Evolutionary conservation across 371 early-diverging fungal genomes (phyloP).

Genomic region (Neoconidiobolus thromboides): DNA sequence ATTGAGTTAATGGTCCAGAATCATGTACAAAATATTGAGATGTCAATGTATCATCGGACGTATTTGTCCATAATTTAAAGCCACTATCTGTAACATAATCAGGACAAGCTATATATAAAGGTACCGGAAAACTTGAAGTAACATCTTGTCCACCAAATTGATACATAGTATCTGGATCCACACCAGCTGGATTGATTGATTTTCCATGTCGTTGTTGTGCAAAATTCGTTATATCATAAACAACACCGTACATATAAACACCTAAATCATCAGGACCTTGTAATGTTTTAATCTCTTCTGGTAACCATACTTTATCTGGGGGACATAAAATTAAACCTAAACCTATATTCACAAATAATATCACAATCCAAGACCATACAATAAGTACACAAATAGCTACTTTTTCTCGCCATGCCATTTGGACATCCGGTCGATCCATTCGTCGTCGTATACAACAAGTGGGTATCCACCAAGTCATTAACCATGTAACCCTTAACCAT

Average conservation of each 20-base stretch:
- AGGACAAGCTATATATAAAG: constrained; percentile 31
- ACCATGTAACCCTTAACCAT: constrained; percentile 50
- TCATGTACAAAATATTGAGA: constrained; percentile 12
- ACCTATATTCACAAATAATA: constrained; percentile 35
- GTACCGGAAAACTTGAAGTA: constrained; percentile 44
- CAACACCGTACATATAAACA: constrained; percentile 47
- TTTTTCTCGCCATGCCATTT: constrained; percentile 88
- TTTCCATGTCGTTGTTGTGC: constrained; percentile 22
- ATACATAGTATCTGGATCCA: constrained; percentile 26
- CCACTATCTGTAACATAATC: constrained; percentile 20
- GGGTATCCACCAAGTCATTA: constrained; percentile 61
- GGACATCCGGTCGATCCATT: constrained; percentile 70
- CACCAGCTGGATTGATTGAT: constrained; percentile 16
- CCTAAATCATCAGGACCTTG: constrained; percentile 25
- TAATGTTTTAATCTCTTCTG: constrained; percentile 23
- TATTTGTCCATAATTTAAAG: constrained; percentile 9
- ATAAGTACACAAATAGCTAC: constrained; percentile 59
- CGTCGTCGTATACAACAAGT: constrained; percentile 37
- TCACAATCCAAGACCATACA: constrained; percentile 23
- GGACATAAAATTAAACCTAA: constrained; percentile 33
- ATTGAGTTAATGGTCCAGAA: not conserved
- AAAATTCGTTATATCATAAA: constrained; percentile 44
- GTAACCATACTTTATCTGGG: constrained; percentile 36
- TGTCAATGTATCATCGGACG: constrained; percentile 10
- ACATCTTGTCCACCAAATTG: constrained; percentile 46